Base-by-base conservation (phyloP, 805 yeast genomes). In the Priceomyces melissophilus region DNA sequence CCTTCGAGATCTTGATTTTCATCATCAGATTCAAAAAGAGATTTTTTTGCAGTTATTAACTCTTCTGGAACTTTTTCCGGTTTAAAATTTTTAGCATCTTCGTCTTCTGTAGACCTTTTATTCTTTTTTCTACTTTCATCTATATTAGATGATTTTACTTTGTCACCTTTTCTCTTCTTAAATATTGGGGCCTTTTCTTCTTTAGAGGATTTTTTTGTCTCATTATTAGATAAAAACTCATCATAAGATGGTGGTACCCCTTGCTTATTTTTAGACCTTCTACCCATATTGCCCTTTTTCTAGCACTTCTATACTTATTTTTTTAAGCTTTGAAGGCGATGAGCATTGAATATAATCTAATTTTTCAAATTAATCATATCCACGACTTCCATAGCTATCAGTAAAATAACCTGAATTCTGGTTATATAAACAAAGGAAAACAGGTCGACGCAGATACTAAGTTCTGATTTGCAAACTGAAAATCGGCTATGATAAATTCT, bases 201-300 rank as follows among this genome's bases (percentile, higher is more conserved):
- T 62, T 61, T 44, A 58, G 17, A 62, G 28, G 48, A 48, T 38
- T 69, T 72, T 54, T 67, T 78, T 46, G 75, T 73, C 26, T 50
- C 55, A 49, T 61, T 66, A 23, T 51, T 52, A 11, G 63, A 65
- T 50, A 79, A 79, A 61, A 90, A 82, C 56, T 91, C 96, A 34
- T 91, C 98, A 47, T 82, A 71, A 4, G 89, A 60, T 28, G 96
- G 96, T 52, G 98, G 98, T 44, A 78, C 86, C 35, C 88, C 93
- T 69, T 91, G 98, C 74, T 87, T 91, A 56, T 87, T 84, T 66
- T 84, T 88, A 44, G 87, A 87, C 72, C 87, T 83, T 78, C 96
- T 84, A 63, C 98, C 98, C 96, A 90, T 87, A 27, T 41, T 45
- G 12, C 16, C 13, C 35, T 14, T 33, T 16, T 26, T 20, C 8